Conservation (phyloP, 148 eudicot species). For the Rhododendron vialii region DNA sequence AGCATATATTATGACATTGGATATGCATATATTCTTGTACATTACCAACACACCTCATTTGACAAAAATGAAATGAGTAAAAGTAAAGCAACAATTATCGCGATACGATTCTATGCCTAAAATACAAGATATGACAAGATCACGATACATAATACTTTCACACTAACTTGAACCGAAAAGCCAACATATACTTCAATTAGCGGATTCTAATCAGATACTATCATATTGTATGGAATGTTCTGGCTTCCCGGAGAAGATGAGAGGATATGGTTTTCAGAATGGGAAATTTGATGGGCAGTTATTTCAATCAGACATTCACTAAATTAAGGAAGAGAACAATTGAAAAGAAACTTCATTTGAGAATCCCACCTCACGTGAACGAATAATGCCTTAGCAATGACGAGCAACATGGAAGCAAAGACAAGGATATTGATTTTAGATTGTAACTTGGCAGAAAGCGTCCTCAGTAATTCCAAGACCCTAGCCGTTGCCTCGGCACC, state of each 20-base stretch:
- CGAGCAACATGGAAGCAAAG: conserved; percentile 86
- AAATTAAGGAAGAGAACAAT: neutral
- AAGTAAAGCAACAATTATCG: no score
- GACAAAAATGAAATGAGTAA: no score
- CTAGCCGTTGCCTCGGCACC: conserved; percentile 66
- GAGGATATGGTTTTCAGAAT: no score
- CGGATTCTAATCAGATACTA: neutral
- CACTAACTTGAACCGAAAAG: no score
- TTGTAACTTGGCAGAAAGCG: conserved; percentile 72
- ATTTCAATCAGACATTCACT: no score
- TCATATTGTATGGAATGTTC: neutral
- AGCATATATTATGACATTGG: no score
- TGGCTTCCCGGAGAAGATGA: neutral
- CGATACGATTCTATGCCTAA: no score
- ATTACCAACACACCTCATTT: no score
- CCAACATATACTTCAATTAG: neutral
- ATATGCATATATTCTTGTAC: no score
- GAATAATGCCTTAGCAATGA: conserved; percentile 91
- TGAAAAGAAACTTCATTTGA: neutral
- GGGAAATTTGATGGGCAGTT: no score
- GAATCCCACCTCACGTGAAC: conserved; percentile 80
- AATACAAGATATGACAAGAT: no score
- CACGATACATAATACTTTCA: no score
- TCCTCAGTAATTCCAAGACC: conserved; percentile 78
- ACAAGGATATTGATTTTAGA: conserved; percentile 73